Evolutionary conservation across 2,329 filamentous ascomycete species (phyloP), one percentile per base, ranked within the genome.

Genomic region (Pseudogymnoascus sp.): DNA sequence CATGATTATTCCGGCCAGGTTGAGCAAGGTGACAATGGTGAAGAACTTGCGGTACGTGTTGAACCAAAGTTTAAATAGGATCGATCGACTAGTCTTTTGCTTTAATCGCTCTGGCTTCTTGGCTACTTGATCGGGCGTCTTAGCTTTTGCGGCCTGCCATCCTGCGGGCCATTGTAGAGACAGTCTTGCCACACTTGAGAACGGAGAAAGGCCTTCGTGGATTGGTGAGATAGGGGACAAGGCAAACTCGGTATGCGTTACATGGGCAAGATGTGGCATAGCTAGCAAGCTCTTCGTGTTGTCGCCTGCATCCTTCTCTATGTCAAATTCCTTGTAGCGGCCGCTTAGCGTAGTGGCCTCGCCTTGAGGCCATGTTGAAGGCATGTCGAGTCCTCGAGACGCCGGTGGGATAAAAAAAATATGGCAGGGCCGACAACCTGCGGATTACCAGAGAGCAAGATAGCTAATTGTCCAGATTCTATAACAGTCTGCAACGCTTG

Each of bases 41-140:
- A 78, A 78, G 68, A 78, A 76, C 67, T 75, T 75, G 19, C 74
- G 72, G 65, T 78, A 78, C 9, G 75, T 75, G 69, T 76, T 77
- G 71, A 76, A 76, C 76, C 75, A 78, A 8, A 78, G 71, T 53
- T 69, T 67, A 65, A 76, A 73, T 1, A 71, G 65, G 23, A 77
- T 72, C 74, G 72, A 75, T 62, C 71, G 70, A 67, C 69, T 31
- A 17, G 68, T 57, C 57, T 72, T 73, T 11, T 36, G 65, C 62
- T 70, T 72, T 3, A 67, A 63, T 13, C 36, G 50, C 28, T 17
- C 26, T 33, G 50, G 35, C 47, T 65, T 64, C 65, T 63, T 64
- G 42, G 47, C 35, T 40, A 36, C 33, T 35, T 61, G 60, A 17
- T 61, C 35, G 17, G 65, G 38, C 23, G 23, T n/a, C 10, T 60